Evolutionary conservation across 768 basidiomycete genomes (phyloP).

Genomic region (Trametes cubensis): DNA sequence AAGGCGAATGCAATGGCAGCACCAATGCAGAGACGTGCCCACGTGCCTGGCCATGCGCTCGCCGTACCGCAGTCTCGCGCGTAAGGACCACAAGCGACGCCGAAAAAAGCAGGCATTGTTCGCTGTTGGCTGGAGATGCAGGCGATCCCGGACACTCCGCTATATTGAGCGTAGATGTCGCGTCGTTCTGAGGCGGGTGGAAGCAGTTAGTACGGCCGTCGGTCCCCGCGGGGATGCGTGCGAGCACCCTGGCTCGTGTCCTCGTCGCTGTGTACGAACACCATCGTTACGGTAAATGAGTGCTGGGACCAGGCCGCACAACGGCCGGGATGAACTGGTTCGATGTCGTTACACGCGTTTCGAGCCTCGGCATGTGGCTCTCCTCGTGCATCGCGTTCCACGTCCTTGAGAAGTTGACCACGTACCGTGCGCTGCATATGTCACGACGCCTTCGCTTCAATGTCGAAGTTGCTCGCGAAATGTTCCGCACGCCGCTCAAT

Average conservation of each 20-base stretch:
- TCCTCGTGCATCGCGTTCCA: constrained; percentile 19
- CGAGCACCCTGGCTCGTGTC: constrained; percentile 20
- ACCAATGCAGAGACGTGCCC: constrained; percentile 1
- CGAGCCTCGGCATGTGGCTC: constrained; percentile 14
- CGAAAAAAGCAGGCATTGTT: neutral
- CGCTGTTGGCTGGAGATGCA: constrained; percentile 2
- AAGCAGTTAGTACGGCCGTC: constrained; percentile 14
- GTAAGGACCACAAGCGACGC: constrained; percentile 8
- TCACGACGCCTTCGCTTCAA: constrained; percentile 16
- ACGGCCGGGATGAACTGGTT: constrained; percentile 12
- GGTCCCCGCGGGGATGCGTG: constrained; percentile 19
- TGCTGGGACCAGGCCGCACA: constrained; percentile 15
- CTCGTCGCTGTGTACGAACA: constrained; percentile 1
- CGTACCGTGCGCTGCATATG: constrained; percentile 15
- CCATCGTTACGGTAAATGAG: constrained; percentile 18
- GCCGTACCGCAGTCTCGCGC: constrained; percentile 14
- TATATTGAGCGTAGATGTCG: neutral
- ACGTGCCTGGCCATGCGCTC: constrained; percentile 16
- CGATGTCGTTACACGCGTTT: constrained; percentile 18
- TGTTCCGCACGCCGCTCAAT: constrained; percentile 10
- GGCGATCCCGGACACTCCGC: constrained; percentile 4
- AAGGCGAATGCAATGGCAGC: constrained; percentile 11
- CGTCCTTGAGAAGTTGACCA: constrained; percentile 22
- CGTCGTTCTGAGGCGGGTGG: constrained; percentile 4
- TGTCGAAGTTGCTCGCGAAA: constrained; percentile 14